Evolutionary conservation across 2,329 filamentous ascomycete genomes (phyloP).

Genomic region (Ophiocordyceps camponoti-floridani): DNA sequence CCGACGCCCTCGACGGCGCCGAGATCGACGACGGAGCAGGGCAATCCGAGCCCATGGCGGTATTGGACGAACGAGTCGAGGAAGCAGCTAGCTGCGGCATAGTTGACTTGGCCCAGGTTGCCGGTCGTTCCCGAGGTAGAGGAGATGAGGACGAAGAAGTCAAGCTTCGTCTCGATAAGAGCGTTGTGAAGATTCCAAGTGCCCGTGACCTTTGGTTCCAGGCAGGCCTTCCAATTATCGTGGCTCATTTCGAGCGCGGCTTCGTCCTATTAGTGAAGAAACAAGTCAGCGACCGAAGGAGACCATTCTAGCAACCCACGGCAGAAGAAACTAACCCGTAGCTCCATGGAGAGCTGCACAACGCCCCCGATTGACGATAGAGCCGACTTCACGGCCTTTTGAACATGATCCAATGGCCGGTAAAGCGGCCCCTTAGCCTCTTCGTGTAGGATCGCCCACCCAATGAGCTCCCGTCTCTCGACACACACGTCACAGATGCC

Average conservation of each 20-base stretch:
- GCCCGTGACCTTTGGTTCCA: constrained; percentile 10
- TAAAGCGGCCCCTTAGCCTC: too few relatives aligned
- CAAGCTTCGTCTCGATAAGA: constrained; percentile 6
- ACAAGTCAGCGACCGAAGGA: neutral
- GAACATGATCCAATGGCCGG: constrained; percentile 2
- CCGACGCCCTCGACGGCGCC: constrained; percentile 1
- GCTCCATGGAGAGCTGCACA: constrained; percentile 17
- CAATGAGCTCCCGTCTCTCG: too few relatives aligned
- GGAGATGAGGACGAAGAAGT: constrained; percentile 13
- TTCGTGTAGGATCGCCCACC: too few relatives aligned
- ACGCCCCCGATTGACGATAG: constrained; percentile 17
- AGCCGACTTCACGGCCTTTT: constrained; percentile 1
- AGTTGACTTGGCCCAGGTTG: constrained; percentile 11
- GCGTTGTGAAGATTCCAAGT: constrained; percentile 7
- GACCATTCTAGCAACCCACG: neutral
- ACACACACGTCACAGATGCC: too few relatives aligned
- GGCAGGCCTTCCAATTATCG: constrained; percentile 1
- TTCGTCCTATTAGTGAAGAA: neutral
- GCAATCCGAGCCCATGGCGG: constrained; percentile 3
- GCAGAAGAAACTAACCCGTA: neutral
- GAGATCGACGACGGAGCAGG: constrained; percentile 2
- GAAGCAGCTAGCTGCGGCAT: constrained; percentile 14
- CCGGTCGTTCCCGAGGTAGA: constrained; percentile 11
- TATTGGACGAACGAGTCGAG: constrained; percentile 10
- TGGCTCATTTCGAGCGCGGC: neutral